Conservation (phyloP, 495 filamentous ascomycete species). For the Peziza echinospora region DNA sequence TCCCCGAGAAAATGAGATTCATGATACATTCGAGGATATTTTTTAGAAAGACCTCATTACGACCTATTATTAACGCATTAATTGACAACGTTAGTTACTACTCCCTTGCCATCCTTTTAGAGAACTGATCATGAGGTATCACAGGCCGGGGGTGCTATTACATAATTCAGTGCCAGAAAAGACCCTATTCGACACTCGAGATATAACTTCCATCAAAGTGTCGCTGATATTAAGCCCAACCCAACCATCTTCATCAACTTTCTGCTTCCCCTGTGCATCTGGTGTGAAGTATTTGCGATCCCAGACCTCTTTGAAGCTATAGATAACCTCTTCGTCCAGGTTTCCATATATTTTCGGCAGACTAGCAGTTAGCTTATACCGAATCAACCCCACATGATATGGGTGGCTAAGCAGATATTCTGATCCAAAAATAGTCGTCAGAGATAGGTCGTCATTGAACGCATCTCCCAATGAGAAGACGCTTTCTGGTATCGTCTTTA, state of each 20-base stretch:
- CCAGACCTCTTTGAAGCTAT: neutral
- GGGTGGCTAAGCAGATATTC: neutral
- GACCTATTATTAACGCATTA: too few relatives aligned
- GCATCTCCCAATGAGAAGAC: neutral
- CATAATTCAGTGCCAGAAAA: too few relatives aligned
- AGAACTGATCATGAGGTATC: too few relatives aligned
- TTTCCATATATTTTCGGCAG: neutral
- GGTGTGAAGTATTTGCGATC: too few relatives aligned
- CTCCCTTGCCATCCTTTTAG: too few relatives aligned
- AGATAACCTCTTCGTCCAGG: neutral
- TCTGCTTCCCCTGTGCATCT: neutral
- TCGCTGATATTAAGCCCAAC: neutral
- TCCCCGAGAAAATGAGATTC: too few relatives aligned
- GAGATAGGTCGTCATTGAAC: neutral
- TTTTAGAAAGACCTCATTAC: too few relatives aligned
- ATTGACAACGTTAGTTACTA: too few relatives aligned
- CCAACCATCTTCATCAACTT: neutral
- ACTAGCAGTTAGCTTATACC: neutral
- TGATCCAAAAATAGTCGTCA: neutral
- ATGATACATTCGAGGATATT: too few relatives aligned
- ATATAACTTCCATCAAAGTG: neutral
- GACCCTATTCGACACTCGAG: neutral
- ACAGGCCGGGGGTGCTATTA: too few relatives aligned
- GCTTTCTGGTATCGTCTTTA: neutral
- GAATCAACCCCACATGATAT: neutral